Evolutionary conservation across 2,329 filamentous ascomycete genomes (phyloP), one percentile per base, ranked within the genome.

Genomic region (Trichoderma hamatum): DNA sequence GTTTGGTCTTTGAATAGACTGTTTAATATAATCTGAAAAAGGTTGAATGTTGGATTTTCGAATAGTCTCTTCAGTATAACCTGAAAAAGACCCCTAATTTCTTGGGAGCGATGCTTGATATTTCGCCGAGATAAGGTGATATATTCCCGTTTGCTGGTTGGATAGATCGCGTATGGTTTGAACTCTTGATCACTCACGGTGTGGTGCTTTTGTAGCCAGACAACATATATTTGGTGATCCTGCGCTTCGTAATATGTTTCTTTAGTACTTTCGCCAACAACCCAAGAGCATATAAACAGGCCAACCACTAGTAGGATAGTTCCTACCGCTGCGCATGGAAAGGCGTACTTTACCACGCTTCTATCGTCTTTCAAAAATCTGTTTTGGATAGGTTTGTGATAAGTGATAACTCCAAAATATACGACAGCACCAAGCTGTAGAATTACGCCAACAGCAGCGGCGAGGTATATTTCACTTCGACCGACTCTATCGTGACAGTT

Each of bases 181-280:
- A 69, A 69, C 1, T 13, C 30, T 9, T 69, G 67, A 4, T 69
- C 52, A 6, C 7, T 59, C 1, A 69, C 61, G 2, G 39, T 54
- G 2, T 54, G n/a, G 3, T 13, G 30, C 19, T 54, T 55, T 14
- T 80, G 78, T 0, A 80, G 56, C 77, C 77, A 80, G 4, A 77
- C 52, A 3, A 78, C 9, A 61, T 51, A 32, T 34, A 64, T 4
- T 54, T 71, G 2, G 2, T 10, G 19, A 0, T 5, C 5, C 1
- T 19, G 3, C 16, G 70, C 64, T 19, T 43, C 36, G 21, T 74
- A 77, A 4, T 28, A 63, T 0, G 52, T 69, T 69, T 80, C 76
- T 2, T 30, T 28, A 0, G 78, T 79, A 52, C 76, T 77, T 10
- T 56, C 64, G 26, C 80, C 76, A 3, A 81, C 75, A 2, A 80